A percentile compares a stretch with the other conserved stretches of the same genome.
phyloP scores from a whole-genome alignment of 176 grass and related monocot genomes.

The Leersia perrieri region DNA sequence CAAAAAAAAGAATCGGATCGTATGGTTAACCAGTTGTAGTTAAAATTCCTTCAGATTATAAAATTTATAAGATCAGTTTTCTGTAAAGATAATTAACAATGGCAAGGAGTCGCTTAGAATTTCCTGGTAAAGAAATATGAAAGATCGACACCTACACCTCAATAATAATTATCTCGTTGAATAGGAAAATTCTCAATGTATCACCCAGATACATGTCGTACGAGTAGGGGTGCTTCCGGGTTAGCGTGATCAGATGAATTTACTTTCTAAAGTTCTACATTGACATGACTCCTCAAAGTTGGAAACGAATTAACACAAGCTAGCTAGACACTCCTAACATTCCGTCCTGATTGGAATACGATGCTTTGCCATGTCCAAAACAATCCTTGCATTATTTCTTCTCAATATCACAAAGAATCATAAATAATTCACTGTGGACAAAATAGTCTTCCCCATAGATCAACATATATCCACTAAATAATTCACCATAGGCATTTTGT shows the following conservation, averaged over 20 bases:
- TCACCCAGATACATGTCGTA: background rate
- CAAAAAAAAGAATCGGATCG: no score
- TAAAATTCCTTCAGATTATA: background rate
- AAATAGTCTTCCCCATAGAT: background rate
- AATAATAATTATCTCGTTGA: background rate
- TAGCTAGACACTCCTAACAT: background rate
- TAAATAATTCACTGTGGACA: background rate
- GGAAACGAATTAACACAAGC: background rate
- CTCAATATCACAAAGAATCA: background rate
- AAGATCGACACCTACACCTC: background rate
- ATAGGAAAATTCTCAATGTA: background rate
- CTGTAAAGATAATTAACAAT: background rate
- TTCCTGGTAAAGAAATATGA: background rate
- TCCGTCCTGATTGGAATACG: background rate
- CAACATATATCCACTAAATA: background rate
- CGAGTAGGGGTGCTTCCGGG: background rate
- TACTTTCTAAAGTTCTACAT: background rate
- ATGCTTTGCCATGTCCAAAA: background rate
- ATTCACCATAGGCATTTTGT: background rate
- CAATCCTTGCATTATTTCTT: background rate
- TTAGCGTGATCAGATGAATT: background rate
- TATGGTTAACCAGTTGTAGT: no score
- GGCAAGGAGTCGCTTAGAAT: background rate
- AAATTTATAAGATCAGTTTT: background rate
- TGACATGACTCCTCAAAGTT: slow-evolving; percentile 1